phyloP scores from a whole-genome alignment of 2,329 filamentous ascomycete genomes.

The Penicillium vulpinum region DNA sequence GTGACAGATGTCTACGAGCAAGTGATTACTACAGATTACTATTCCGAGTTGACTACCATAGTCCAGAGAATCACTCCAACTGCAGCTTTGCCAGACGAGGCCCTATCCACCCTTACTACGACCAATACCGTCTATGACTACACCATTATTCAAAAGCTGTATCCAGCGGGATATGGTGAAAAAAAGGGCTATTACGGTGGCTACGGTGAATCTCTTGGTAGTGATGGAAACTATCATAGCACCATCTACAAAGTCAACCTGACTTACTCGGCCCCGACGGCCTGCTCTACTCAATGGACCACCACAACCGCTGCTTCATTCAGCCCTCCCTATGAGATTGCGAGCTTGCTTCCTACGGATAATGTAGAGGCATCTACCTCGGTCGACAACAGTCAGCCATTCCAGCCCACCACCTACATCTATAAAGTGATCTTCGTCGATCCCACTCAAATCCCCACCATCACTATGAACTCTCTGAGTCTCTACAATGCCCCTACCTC shows the following conservation, averaged over 20 bases:
- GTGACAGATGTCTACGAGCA: constrained; percentile 30
- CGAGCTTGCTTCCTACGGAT: constrained; percentile 22
- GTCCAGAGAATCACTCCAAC: constrained; percentile 26
- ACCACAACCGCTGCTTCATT: constrained; percentile 24
- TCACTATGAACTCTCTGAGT: constrained; percentile 24
- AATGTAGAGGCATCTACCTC: constrained; percentile 23
- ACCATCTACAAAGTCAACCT: constrained; percentile 31
- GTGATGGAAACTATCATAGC: constrained; percentile 7
- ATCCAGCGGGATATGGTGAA: constrained; percentile 27
- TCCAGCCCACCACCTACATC: constrained; percentile 29
- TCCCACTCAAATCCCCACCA: constrained; percentile 30
- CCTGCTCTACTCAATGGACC: constrained; percentile 31
- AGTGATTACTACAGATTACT: constrained; percentile 10
- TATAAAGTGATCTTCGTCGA: constrained; percentile 28
- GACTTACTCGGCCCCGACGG: constrained; percentile 29
- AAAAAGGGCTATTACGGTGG: not conserved
- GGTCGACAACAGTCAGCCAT: constrained; percentile 23
- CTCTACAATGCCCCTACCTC: constrained; percentile 14
- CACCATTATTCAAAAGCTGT: constrained; percentile 31
- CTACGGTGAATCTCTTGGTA: not conserved
- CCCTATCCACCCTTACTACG: constrained; percentile 29
- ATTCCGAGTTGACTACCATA: constrained; percentile 8
- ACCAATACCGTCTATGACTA: constrained; percentile 15
- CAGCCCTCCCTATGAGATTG: constrained; percentile 17
- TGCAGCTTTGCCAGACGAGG: constrained; percentile 22